phyloP scores from a whole-genome alignment of 495 filamentous ascomycete genomes.

The Neurospora sp. region DNA sequence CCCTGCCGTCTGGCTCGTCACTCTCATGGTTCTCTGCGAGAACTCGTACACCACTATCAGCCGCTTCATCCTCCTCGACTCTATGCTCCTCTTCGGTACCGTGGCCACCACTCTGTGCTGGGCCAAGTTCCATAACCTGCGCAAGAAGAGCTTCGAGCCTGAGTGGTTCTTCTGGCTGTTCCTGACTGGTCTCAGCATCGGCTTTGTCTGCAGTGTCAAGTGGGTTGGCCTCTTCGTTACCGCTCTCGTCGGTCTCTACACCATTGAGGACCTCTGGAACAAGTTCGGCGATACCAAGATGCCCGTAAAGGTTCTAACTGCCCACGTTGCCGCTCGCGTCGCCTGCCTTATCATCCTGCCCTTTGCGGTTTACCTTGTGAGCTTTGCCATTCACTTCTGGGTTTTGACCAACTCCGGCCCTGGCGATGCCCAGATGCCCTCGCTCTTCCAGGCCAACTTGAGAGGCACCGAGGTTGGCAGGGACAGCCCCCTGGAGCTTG shows the following conservation, averaged over 20 bases:
- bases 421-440: conserved; percentile 98
- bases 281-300: conserved; percentile 94
- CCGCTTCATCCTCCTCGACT: conserved; percentile 93
- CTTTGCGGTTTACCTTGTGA: conserved; percentile 80
- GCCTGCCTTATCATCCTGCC: conserved; percentile 83
- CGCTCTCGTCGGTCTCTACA: conserved; percentile 89
- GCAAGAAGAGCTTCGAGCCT: conserved; percentile 68
- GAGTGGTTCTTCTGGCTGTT: conserved; percentile 92
- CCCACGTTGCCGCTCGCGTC: conserved; percentile 71
- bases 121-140: conserved; percentile 85
- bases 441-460: conserved; percentile 94
- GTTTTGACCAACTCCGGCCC: conserved; percentile 91
- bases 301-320: conserved; percentile 62
- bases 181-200: conserved; percentile 85
- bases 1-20: conserved; percentile 86
- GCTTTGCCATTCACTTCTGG: conserved; percentile 87
- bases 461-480: conserved; percentile 86
- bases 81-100: conserved; percentile 96
- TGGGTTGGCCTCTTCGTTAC: conserved; percentile 95
- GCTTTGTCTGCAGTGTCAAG: conserved; percentile 96
- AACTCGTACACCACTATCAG: conserved; percentile 99
- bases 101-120: conserved; percentile 94
- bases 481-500: conserved; percentile 87
- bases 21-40: conserved; percentile 93
- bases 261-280: conserved; percentile 92